Evolutionary conservation across 2,329 filamentous ascomycete genomes (phyloP).

Genomic region (Trichophyton simii): DNA sequence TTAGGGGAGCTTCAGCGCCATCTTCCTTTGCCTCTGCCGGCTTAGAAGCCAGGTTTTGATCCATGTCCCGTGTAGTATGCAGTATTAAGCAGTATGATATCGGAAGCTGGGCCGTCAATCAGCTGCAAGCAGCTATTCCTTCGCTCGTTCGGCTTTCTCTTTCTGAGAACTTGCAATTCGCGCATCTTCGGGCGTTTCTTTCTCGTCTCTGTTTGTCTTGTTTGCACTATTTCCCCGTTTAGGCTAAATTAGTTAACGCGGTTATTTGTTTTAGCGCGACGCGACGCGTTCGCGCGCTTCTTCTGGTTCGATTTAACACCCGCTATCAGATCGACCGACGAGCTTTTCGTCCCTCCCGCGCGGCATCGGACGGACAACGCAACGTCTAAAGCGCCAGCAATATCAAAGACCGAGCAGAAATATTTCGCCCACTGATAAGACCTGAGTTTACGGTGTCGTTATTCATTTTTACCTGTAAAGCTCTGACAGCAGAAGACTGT

Average conservation of each 20-base stretch:
- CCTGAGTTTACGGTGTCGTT: too few relatives aligned
- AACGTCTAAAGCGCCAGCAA: background rate
- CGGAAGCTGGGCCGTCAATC: too few relatives aligned
- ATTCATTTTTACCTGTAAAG: background rate
- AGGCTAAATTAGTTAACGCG: slow-evolving; percentile 24
- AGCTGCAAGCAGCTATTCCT: background rate
- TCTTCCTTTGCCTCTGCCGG: background rate
- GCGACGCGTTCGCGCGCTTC: slow-evolving; percentile 1
- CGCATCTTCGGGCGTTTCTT: background rate
- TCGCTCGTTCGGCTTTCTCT: too few relatives aligned
- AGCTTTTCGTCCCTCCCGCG: background rate
- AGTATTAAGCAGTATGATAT: too few relatives aligned
- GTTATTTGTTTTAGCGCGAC: slow-evolving; percentile 10
- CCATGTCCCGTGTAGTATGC: background rate
- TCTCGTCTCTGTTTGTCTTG: slow-evolving; percentile 16
- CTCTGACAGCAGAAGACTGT: background rate
- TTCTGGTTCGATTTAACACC: background rate
- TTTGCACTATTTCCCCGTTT: slow-evolving; percentile 21
- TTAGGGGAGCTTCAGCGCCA: background rate
- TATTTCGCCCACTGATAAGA: too few relatives aligned
- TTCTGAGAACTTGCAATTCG: background rate
- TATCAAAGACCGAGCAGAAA: background rate
- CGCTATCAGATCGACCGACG: background rate
- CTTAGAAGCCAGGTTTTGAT: background rate
- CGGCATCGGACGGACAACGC: background rate